These are phyloP conservation scores for Hortiboletus campestris DNA, from an alignment of 768 basidiomycete species.

Conservation along the genomic window DNA sequence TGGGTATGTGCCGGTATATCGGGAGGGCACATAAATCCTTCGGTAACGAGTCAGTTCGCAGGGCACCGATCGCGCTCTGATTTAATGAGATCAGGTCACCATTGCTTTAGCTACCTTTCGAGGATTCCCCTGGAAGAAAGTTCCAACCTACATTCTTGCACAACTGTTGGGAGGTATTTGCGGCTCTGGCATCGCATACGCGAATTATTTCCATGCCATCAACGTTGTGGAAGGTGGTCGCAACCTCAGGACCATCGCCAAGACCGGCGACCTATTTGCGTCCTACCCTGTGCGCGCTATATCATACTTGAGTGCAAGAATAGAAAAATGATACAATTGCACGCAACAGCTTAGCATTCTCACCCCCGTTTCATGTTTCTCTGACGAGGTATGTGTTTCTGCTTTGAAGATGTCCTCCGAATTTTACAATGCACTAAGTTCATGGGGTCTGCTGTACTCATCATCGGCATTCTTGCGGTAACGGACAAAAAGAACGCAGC, in stretches of 20 bases:
- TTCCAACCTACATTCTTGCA: slow-evolving; percentile 60
- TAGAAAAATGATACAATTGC: not conserved
- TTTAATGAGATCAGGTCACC: slow-evolving; percentile 49
- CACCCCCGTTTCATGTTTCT: slow-evolving; percentile 40
- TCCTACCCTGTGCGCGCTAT: slow-evolving; percentile 48
- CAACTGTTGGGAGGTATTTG: slow-evolving; percentile 56
- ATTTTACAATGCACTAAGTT: slow-evolving; percentile 35
- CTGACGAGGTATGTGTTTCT: slow-evolving; percentile 35
- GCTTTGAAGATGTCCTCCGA: no score
- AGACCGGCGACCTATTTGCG: slow-evolving; percentile 53
- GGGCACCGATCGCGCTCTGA: not conserved
- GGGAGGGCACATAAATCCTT: slow-evolving; percentile 69
- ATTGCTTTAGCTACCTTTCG: slow-evolving; percentile 62
- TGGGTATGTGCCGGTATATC: slow-evolving; percentile 65
- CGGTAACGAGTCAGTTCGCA: slow-evolving; percentile 36
- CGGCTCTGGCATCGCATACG: slow-evolving; percentile 54
- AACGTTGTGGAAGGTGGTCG: slow-evolving; percentile 53
- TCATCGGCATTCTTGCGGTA: slow-evolving; percentile 50
- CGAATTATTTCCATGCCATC: slow-evolving; percentile 61
- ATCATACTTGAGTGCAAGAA: not conserved
- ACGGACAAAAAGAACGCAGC: slow-evolving; percentile 51
- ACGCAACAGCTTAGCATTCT: slow-evolving; percentile 34
- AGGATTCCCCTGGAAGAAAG: slow-evolving; percentile 75
- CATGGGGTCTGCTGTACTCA: slow-evolving; percentile 49
- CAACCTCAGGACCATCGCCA: slow-evolving; percentile 46